Evolutionary conservation across 352 stramenopile species (phyloP), one percentile per base, ranked within the genome.

Genomic region (Pythium scleroteichum): DNA sequence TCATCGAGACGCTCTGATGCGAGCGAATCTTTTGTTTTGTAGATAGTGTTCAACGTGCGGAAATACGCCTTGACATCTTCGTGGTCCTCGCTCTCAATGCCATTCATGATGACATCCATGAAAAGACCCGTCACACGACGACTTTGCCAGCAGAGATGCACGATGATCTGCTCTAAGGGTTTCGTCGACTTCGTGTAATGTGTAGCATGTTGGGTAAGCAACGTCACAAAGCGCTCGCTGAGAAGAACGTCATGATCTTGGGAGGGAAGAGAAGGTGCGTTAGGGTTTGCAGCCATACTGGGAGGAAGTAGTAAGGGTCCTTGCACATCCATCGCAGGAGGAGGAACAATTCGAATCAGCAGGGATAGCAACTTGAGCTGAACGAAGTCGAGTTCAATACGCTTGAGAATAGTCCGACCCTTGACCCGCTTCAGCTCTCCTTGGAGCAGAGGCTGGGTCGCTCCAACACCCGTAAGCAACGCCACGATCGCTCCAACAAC

Each of bases 1-100:
- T 93, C 84, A 2, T 57, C 74, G 16, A 96, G 49, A 14, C 87
- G 84, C 52, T 90, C 78, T 2, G 27, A 47, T 12, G 79, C 67
- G 8, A 94, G 66, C 12, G 78, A 87, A 65, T 95, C 85, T 14
- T 81, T 77, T 26, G 94, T 74, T 59, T 92, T 93, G 19, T 94
- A 62, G 12, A 96, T 53, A 51, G 84, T 78, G 35, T 88, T 91
- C 6, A 96, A 56, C n/a, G 84, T 90, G 13, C 87, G 87, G 57
- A 96, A 95, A 44, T 89, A 95, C n/a, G 85, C 69, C 46, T 96
- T 96, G 46, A 96, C 74, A 41, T 94, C 85, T 27, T 95, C 81
- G 53, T 95, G 82, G 56, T 96, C 85, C 50, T 92, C 78, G 26
- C 67, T 62, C 57, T 94, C 79, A 14, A 96, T 85, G n/a, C 82